phyloP scores from a whole-genome alignment of 2,329 filamentous ascomycete genomes.

The Sarocladiaceae sp. region DNA sequence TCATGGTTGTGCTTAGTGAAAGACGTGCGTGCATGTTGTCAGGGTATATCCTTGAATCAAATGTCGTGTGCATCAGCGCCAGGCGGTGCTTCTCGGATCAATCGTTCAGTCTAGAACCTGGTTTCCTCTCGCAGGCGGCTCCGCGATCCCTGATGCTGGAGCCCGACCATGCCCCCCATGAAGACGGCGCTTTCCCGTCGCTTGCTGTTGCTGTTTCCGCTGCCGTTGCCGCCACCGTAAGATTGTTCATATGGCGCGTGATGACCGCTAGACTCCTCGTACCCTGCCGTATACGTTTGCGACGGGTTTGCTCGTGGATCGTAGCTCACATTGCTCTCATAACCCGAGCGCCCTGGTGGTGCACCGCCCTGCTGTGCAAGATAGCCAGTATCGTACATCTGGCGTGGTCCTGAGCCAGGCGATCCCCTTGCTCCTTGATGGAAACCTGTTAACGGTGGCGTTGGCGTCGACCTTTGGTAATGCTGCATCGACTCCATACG shows the following conservation, averaged over 20 bases:
- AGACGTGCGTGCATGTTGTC: not conserved
- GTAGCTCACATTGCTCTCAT: constrained; percentile 17
- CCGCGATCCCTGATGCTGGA: constrained; percentile 44
- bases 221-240: constrained; percentile 15
- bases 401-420: constrained; percentile 15
- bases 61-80: constrained; percentile 1
- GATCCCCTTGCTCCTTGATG: not conserved
- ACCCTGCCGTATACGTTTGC: not conserved
- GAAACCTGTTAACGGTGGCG: constrained; percentile 30
- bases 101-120: constrained; percentile 28
- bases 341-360: not conserved
- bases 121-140: constrained; percentile 50
- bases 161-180: constrained; percentile 38
- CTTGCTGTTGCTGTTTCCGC: constrained; percentile 37
- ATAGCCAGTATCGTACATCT: constrained; percentile 39
- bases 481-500: constrained; percentile 24
- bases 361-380: constrained; percentile 25
- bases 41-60: constrained; percentile 8
- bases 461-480: constrained; percentile 35
- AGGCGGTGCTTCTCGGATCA: constrained; percentile 2
- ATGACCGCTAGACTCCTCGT: constrained; percentile 12
- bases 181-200: constrained; percentile 58
- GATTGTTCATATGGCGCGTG: constrained; percentile 28
- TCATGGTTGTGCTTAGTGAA: constrained; percentile 8
- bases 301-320: constrained; percentile 18